Evolutionary conservation across 2,329 filamentous ascomycete genomes (phyloP), one percentile per base, ranked within the genome.

Genomic region (Aspergillus candidus): DNA sequence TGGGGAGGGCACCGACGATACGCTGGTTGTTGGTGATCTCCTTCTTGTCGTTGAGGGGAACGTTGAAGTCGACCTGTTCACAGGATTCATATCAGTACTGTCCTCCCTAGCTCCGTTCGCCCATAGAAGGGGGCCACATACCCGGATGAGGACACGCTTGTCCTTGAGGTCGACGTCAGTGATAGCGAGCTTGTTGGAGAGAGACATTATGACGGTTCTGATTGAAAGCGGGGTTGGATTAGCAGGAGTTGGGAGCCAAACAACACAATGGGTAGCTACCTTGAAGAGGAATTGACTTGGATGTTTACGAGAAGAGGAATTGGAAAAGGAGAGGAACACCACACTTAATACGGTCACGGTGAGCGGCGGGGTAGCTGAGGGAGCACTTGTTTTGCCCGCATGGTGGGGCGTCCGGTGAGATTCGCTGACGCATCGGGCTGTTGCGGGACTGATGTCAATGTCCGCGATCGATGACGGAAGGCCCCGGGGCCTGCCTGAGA

Each of bases 21-120:
- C 93, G 90, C 77, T 98, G 93, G 74, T 84, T 88, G 82, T 98
- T 98, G 71, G 93, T 97, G 71, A 98, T 82, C 45, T 94, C 90
- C 76, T 89, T 94, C 68, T 93, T 78, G 58, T 77, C 80, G 68
- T 98, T 89, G 65, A 98, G 88, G 54, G 93, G 93, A 46, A 98
- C 94, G 74, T 98, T 98, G 84, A 98, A 98, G 81, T 98, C 93
- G 70, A 98, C 91, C 90, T 95, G 62, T 40, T 34, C 38, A 47
- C 40, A 10, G 7, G 17, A 47, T 50, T 47, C 13, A 39, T 3
- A 30, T 52, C 47, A 54, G 47, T 27, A 46, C 36, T 38, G 22
- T 13, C 4, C 17, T 13, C 17, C 31, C 15, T 15, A 10, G 10
- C 32, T 30, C 11, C 8, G 30, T 44, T 27, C 18, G 13, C 22